Evolutionary conservation across 1,284 basidiomycete genomes (phyloP).

Genomic region (Puccinia novopanici): DNA sequence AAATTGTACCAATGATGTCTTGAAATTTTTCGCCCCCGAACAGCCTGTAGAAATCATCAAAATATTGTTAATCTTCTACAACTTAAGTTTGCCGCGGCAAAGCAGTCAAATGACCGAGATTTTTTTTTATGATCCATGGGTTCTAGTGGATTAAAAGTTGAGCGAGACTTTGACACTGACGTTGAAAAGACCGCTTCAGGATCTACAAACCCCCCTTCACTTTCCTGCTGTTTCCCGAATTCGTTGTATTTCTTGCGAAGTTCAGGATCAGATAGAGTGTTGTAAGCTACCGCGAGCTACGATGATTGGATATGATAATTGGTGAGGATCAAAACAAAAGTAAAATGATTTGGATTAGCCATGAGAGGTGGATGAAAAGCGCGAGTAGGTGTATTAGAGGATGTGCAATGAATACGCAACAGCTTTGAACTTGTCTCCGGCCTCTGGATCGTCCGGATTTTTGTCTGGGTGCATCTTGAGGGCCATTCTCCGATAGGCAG

Average conservation of each 20-base stretch:
- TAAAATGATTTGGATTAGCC: neutral
- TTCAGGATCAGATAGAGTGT: conserved; percentile 74
- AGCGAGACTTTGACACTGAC: conserved; percentile 49
- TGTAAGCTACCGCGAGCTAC: conserved; percentile 65
- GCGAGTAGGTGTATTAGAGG: neutral
- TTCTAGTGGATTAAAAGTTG: neutral
- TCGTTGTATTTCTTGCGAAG: conserved; percentile 93
- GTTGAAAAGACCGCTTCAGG: conserved; percentile 78
- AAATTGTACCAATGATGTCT: conserved; percentile 63
- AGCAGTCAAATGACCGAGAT: neutral
- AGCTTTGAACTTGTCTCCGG: conserved; percentile 71
- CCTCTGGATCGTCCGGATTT: conserved; percentile 88
- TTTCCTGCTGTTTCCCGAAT: conserved; percentile 61
- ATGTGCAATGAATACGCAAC: conserved; percentile 56
- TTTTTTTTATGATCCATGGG: neutral
- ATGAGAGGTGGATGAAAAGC: conserved; percentile 24
- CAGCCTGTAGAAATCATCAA: conserved; percentile 64
- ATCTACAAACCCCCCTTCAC: conserved; percentile 63
- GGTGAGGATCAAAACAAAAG: neutral
- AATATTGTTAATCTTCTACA: neutral
- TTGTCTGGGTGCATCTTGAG: conserved; percentile 65
- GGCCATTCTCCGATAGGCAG: conserved; percentile 81
- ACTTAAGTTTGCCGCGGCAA: neutral
- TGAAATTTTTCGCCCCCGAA: conserved; percentile 68
- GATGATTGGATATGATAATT: neutral